Evolutionary conservation across 768 basidiomycete genomes (phyloP), one percentile per base, ranked within the genome.

Genomic region (Boletus bicolor): DNA sequence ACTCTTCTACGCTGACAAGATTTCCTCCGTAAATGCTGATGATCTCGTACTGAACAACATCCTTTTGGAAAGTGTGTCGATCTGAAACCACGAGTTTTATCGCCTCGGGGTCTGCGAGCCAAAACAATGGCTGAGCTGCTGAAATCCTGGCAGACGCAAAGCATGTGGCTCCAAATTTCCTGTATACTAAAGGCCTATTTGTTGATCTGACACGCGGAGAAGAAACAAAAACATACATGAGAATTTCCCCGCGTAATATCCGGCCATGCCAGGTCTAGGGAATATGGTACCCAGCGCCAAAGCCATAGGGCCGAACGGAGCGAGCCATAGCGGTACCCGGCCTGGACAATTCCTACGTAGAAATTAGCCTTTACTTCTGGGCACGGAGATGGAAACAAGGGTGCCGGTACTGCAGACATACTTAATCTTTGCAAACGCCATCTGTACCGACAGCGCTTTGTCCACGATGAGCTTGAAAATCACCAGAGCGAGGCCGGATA

Each of bases 1-100:
- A 50, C 6, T 73, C 77, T 48, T 79, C 79, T 0, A 64, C 61
- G 4, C 75, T 73, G 24, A 82, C 60, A 2, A 83, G 51, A 59
- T 78, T 82, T 24, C 54, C 55, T 1, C 81, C 81, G 19, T 77
- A 80, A 42, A 81, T 72, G 49, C 78, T 76, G 48, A 80, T 36
- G 0, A 72, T 54, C 50, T 76, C 74, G 48, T 80, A 79, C 67
- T 72, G 39, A 36, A 62, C 68, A 0, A 69, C 49, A 21, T 80
- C 75, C 62, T 80, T 81, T 28, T 60, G 67, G 45, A 79, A 81
- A 5, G 70, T 61, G 26, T 57, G 57, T 21, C 76, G 59, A 36
- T 75, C 72, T 0, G 65, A 61, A 11, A 61, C 62, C n/a, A 79
- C 60, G 3, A 61, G 53, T 51, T 75, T 77, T 24, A 79, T 57